Conservation (phyloP, 2,329 filamentous ascomycete species). For the Calonectria multiphialidica region DNA sequence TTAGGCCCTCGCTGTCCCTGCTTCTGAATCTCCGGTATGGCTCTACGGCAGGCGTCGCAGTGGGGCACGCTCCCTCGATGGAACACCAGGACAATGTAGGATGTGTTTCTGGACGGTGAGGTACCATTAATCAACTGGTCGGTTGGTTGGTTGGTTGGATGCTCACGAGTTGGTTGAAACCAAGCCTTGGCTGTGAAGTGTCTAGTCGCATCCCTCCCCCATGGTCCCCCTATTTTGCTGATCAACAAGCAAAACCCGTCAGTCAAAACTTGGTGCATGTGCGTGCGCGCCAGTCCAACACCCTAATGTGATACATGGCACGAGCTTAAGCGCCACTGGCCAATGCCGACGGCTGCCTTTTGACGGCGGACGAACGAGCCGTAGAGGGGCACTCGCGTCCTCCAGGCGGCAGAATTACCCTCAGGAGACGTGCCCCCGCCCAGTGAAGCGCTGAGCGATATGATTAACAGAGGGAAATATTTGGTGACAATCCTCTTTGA, state of each 20-base stretch:
- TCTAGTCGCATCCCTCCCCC: conserved; percentile 36
- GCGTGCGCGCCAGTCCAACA: conserved; percentile 2
- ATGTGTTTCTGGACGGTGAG: conserved; percentile 11
- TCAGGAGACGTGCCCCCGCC: neutral
- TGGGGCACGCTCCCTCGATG: conserved; percentile 11
- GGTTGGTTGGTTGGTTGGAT: conserved; percentile 16
- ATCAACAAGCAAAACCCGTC: conserved; percentile 27
- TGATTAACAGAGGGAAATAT: neutral
- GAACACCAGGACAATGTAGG: conserved; percentile 14
- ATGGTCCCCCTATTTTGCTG: conserved; percentile 33
- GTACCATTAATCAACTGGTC: conserved; percentile 2
- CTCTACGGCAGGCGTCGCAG: conserved; percentile 9
- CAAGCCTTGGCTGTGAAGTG: conserved; percentile 30
- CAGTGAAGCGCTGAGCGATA: neutral
- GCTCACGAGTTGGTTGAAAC: conserved; percentile 28
- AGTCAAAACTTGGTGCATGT: neutral
- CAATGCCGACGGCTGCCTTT: neutral
- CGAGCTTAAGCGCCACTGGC: conserved; percentile 14
- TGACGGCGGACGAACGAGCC: neutral
- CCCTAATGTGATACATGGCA: conserved; percentile 5
- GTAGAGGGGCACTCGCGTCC: neutral
- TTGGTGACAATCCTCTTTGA: neutral
- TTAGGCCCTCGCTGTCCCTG: conserved; percentile 6
- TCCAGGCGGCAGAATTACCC: neutral
- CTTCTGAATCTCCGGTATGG: conserved; percentile 24